These are phyloP conservation scores for Aureobasidium namibiae DNA, from an alignment of 2,329 filamentous ascomycete genomes.

Conservation along the genomic window DNA sequence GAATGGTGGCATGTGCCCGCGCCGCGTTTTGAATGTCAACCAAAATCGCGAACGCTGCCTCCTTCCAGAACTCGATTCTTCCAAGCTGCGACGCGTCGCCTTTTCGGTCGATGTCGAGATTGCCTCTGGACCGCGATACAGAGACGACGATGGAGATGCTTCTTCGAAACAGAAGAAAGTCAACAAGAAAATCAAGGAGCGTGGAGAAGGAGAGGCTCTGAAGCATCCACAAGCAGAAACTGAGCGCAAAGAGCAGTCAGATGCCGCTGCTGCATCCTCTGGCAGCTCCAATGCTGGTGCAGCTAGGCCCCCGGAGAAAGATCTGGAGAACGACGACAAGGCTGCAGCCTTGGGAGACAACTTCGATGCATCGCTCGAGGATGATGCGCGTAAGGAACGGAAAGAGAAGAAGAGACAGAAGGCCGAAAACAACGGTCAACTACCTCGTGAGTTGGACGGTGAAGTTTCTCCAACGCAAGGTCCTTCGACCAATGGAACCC, in stretches of 20 bases:
- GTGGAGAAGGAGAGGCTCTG: slow-evolving; percentile 64
- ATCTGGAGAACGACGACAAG: slow-evolving; percentile 18
- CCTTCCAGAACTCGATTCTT: slow-evolving; percentile 68
- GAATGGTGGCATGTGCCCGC: slow-evolving; percentile 66
- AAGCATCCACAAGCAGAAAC: slow-evolving; percentile 54
- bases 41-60: slow-evolving; percentile 68
- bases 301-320: slow-evolving; percentile 28
- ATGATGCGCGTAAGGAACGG: slow-evolving; percentile 83
- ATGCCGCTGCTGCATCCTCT: slow-evolving; percentile 24
- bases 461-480: slow-evolving; percentile 42
- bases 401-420: slow-evolving; percentile 81
- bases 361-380: slow-evolving; percentile 33
- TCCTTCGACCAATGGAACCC: slow-evolving; percentile 17
- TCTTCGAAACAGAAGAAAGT: slow-evolving; percentile 45
- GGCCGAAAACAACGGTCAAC: slow-evolving; percentile 77
- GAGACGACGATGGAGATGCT: slow-evolving; percentile 39
- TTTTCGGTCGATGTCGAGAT: slow-evolving; percentile 98
- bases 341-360: not conserved
- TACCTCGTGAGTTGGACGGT: slow-evolving; percentile 73
- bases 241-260: slow-evolving; percentile 49
- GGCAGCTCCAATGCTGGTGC: slow-evolving; percentile 34
- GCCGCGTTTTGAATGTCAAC: slow-evolving; percentile 79
- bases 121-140: slow-evolving; percentile 73
- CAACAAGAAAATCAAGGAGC: slow-evolving; percentile 55
- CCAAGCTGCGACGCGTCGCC: slow-evolving; percentile 77